Conservation (phyloP, 2,329 filamentous ascomycete genomes). For the Fusarium tricinctum region DNA sequence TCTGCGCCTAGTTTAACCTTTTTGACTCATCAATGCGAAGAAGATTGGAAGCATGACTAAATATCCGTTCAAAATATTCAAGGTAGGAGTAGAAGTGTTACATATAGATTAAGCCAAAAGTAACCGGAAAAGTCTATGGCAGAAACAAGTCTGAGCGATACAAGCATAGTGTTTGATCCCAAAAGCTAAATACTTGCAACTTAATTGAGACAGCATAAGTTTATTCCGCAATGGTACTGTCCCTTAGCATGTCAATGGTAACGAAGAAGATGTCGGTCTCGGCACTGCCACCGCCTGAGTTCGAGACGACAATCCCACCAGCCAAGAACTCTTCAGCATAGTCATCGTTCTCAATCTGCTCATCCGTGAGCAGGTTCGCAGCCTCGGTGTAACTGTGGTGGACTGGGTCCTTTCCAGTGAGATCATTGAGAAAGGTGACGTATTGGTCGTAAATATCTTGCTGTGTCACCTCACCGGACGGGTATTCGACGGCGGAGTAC, state of each 20-base stretch:
- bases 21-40: no score
- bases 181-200: neutral
- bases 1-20: no score
- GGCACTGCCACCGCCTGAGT: neutral
- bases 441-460: neutral
- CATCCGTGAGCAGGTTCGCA: neutral
- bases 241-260: neutral
- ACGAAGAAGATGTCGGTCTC: neutral
- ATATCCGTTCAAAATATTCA: neutral
- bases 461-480: neutral
- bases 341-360: no score
- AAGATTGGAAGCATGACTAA: neutral
- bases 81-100: neutral
- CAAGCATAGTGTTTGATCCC: neutral
- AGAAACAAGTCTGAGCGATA: neutral
- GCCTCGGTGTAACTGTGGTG: slow-evolving; percentile 6
- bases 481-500: slow-evolving; percentile 1
- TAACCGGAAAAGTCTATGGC: neutral
- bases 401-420: neutral
- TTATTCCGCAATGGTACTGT: neutral
- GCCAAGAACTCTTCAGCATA: neutral
- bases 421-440: neutral
- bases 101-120: neutral
- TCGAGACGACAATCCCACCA: slow-evolving; percentile 7
- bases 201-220: neutral